phyloP scores from a whole-genome alignment of 2,329 filamentous ascomycete species.

The Botrytis squamosa region DNA sequence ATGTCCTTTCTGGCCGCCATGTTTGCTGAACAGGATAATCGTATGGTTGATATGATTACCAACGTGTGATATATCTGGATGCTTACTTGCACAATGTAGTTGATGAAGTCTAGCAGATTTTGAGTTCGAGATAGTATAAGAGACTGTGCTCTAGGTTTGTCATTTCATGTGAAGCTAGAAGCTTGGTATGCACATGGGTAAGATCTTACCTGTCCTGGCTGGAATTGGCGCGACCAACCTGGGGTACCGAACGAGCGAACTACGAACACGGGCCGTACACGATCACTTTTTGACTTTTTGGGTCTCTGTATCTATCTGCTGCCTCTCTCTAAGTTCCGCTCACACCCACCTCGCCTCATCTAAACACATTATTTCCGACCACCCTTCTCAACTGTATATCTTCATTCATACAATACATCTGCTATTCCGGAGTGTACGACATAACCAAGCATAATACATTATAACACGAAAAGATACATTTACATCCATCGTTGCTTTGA shows the following conservation, averaged over 20 bases:
- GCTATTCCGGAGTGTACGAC: neutral
- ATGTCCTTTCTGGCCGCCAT: constrained; percentile 70
- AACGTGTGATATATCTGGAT: neutral
- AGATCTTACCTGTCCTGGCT: neutral
- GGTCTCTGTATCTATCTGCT: neutral
- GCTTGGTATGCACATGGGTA: neutral
- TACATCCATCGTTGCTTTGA: neutral
- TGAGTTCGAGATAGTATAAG: neutral
- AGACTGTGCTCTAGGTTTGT: neutral
- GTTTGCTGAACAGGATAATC: constrained; percentile 8
- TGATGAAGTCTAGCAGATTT: neutral
- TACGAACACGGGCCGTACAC: neutral
- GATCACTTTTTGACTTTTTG: neutral
- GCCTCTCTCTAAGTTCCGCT: neutral
- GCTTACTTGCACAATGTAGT: neutral
- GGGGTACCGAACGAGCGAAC: neutral
- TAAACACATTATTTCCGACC: neutral
- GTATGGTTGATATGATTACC: neutral
- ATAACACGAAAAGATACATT: neutral
- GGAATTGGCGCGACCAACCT: neutral
- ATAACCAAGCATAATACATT: neutral
- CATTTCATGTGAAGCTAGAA: neutral
- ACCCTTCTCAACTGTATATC: neutral
- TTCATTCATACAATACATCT: neutral
- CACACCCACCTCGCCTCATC: constrained; percentile 5